Percentiles rank a stretch among this genome's conserved stretches.
Conservation (phyloP, 2,329 filamentous ascomycete species). For the Chaetomium olivaceum region DNA sequence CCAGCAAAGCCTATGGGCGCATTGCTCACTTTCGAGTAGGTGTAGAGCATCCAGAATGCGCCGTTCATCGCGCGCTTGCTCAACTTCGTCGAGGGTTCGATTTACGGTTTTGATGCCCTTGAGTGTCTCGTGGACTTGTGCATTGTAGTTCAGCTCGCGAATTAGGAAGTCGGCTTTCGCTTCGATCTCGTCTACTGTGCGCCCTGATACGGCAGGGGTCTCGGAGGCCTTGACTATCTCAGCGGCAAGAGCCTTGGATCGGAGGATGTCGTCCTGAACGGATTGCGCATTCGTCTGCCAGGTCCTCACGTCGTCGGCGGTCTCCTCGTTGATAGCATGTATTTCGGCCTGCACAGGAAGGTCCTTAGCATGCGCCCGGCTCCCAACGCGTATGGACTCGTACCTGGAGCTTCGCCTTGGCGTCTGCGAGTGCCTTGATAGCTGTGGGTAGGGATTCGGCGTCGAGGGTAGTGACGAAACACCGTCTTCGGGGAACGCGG, state of each 20-base stretch:
- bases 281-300: conserved; percentile 86
- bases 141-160: conserved; percentile 60
- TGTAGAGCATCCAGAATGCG: conserved; percentile 58
- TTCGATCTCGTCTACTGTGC: conserved; percentile 54
- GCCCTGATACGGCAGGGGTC: conserved; percentile 55
- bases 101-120: conserved; percentile 58
- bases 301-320: conserved; percentile 74
- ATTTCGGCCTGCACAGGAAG: conserved; percentile 63
- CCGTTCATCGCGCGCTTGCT: conserved; percentile 55
- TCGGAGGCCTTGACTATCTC: conserved; percentile 80
- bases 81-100: conserved; percentile 62
- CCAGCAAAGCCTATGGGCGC: neutral
- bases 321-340: conserved; percentile 72
- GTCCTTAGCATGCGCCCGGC: conserved; percentile 18
- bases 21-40: conserved; percentile 54
- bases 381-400: conserved; percentile 11
- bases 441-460: conserved; percentile 43
- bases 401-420: conserved; percentile 50
- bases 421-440: conserved; percentile 44
- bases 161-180: conserved; percentile 58
- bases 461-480: conserved; percentile 43
- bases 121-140: conserved; percentile 55
- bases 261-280: conserved; percentile 81
- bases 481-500: conserved; percentile 50
- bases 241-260: conserved; percentile 74